Conservation (phyloP, 129 eudicot species). For the Tagetes erecta region DNA sequence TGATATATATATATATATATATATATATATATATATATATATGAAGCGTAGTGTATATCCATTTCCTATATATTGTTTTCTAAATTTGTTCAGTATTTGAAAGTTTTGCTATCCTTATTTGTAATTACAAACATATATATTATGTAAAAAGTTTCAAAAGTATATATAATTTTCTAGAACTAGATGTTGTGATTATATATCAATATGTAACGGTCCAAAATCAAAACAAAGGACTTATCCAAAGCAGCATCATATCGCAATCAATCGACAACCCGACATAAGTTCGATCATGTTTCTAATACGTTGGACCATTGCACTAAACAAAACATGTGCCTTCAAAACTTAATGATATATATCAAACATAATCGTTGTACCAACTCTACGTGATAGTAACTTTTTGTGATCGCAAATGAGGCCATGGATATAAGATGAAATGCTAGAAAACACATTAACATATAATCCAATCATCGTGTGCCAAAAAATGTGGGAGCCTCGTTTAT, state of each 20-base stretch:
- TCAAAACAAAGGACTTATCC: not conserved
- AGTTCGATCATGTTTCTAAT: not conserved
- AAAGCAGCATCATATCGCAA: not conserved
- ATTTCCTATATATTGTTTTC: too few relatives aligned
- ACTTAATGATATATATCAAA: too few relatives aligned
- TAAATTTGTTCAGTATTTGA: too few relatives aligned
- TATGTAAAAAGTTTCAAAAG: too few relatives aligned
- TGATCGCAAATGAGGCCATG: conserved; percentile 13
- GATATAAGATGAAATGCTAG: conserved; percentile 16
- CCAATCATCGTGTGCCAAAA: conserved; percentile 29
- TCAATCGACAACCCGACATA: not conserved
- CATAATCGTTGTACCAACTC: conserved; percentile 1
- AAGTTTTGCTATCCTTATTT: too few relatives aligned
- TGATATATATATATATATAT: too few relatives aligned
- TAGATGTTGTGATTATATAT: too few relatives aligned
- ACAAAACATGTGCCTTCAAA: conserved; percentile 16
- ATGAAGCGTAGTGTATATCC: too few relatives aligned
- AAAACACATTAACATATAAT: conserved; percentile 22
- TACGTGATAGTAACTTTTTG: conserved; percentile 11
- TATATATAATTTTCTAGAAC: too few relatives aligned
- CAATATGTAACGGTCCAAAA: too few relatives aligned
- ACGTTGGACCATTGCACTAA: not conserved
- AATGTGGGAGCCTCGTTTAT: conserved; percentile 24
- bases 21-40: too few relatives aligned
- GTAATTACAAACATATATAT: too few relatives aligned